phyloP scores from a whole-genome alignment of 768 basidiomycete genomes.

The Leccinum pellstonianum region DNA sequence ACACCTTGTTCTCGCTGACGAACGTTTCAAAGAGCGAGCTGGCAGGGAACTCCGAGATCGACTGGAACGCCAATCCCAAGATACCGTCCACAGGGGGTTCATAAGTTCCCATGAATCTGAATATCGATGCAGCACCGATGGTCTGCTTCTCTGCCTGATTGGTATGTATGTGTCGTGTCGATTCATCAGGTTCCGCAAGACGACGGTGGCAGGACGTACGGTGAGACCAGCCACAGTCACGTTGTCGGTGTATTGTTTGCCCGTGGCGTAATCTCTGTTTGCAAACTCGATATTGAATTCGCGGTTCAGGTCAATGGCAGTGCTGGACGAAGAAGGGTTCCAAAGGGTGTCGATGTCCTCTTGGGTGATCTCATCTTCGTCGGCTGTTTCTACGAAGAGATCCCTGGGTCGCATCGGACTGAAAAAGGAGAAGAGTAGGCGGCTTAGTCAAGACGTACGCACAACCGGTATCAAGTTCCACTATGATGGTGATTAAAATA shows the following conservation, averaged over 20 bases:
- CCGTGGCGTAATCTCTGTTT: not conserved
- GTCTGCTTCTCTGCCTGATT: constrained; percentile 5
- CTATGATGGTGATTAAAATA: not conserved
- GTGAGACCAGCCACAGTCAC: not conserved
- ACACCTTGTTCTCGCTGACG: no score
- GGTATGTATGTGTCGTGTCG: not conserved
- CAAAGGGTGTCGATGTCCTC: not conserved
- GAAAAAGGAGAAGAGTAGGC: not conserved
- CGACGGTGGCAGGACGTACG: not conserved
- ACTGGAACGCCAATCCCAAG: no score
- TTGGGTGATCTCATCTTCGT: not conserved
- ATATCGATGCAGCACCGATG: no score
- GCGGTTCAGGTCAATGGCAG: not conserved
- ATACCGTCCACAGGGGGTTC: no score
- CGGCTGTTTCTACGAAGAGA: not conserved
- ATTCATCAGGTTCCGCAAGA: not conserved
- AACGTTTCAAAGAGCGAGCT: no score
- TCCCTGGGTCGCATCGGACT: not conserved
- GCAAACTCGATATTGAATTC: not conserved
- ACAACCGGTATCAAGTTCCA: not conserved
- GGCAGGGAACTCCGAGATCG: no score
- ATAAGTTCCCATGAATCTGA: no score
- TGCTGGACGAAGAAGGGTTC: not conserved
- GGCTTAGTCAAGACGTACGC: not conserved
- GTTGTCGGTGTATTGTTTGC: not conserved